phyloP scores from a whole-genome alignment of 2,329 filamentous ascomycete genomes.

The Claviceps arundinis region DNA sequence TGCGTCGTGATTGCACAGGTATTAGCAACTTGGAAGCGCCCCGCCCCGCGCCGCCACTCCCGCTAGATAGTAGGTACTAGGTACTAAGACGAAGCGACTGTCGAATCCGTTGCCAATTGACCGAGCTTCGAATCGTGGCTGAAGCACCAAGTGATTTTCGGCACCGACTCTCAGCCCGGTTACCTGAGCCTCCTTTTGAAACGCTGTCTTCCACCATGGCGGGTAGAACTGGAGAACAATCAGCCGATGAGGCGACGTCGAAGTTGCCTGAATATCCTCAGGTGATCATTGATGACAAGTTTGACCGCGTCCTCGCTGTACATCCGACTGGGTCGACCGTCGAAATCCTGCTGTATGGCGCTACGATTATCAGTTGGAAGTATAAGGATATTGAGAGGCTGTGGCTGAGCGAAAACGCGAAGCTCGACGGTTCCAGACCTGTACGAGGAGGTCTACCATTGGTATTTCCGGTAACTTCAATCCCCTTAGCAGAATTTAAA shows the following conservation, averaged over 20 bases:
- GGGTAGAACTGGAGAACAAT: conserved; percentile 74
- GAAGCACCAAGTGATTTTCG: background rate
- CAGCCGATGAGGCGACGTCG: conserved; percentile 61
- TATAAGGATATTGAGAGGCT: conserved; percentile 69
- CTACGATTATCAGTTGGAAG: conserved; percentile 91
- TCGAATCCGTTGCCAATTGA: too few species aligned
- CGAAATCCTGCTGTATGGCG: conserved; percentile 77
- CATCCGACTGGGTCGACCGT: conserved; percentile 80
- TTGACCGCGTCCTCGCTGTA: conserved; percentile 55
- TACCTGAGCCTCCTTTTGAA: too few species aligned
- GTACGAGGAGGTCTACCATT: conserved; percentile 86
- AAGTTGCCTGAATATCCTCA: conserved; percentile 61
- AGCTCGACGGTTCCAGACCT: conserved; percentile 75
- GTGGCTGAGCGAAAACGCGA: conserved; percentile 69
- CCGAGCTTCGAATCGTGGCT: background rate
- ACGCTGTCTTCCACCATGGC: conserved; percentile 39
- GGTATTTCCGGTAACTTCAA: conserved; percentile 67
- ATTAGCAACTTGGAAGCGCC: too few species aligned
- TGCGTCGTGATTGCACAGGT: too few species aligned
- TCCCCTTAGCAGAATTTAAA: background rate
- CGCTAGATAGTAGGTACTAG: background rate
- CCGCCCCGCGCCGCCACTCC: background rate
- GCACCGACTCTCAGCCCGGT: background rate
- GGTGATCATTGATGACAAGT: conserved; percentile 61
- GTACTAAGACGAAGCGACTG: too few species aligned